Conservation (phyloP, 176 grass and related monocot genomes). For the Puya raimondii region DNA sequence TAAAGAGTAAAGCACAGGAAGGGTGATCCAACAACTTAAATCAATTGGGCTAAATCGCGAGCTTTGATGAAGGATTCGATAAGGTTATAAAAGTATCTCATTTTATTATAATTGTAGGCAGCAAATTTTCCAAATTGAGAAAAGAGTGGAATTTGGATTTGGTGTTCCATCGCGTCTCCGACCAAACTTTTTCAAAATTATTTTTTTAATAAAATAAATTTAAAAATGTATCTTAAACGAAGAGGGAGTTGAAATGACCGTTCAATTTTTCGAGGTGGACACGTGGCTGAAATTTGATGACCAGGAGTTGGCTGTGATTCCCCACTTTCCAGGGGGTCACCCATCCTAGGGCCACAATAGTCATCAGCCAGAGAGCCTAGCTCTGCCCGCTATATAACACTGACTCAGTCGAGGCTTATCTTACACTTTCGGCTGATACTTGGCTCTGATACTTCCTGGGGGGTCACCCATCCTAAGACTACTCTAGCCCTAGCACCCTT, state of each 20-base stretch:
- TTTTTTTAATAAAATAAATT: neutral
- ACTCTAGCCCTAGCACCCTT: too few relatives aligned
- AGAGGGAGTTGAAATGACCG: neutral
- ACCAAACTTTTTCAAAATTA: conserved; percentile 4
- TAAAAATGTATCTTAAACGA: neutral
- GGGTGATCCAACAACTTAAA: conserved; percentile 21
- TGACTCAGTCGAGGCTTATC: too few relatives aligned
- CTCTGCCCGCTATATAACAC: too few relatives aligned
- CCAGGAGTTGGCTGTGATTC: neutral
- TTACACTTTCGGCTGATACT: too few relatives aligned
- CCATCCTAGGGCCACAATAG: too few relatives aligned
- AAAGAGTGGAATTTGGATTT: neutral
- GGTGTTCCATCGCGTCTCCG: conserved; percentile 21
- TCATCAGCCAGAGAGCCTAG: too few relatives aligned
- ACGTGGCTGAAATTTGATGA: conserved; percentile 19
- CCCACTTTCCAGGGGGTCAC: too few relatives aligned
- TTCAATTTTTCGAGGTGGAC: conserved; percentile 11
- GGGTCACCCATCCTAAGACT: too few relatives aligned
- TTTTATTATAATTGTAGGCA: too few relatives aligned
- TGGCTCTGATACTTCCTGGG: too few relatives aligned
- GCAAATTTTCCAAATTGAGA: neutral
- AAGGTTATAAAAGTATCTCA: too few relatives aligned
- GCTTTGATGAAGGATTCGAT: neutral
- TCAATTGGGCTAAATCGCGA: neutral
- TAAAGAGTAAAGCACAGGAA: too few relatives aligned